A percentile compares a stretch with the other conserved stretches of the same genome.
Evolutionary conservation across 2,329 filamentous ascomycete species (phyloP).

Genomic region (Claviceps arundinis): DNA sequence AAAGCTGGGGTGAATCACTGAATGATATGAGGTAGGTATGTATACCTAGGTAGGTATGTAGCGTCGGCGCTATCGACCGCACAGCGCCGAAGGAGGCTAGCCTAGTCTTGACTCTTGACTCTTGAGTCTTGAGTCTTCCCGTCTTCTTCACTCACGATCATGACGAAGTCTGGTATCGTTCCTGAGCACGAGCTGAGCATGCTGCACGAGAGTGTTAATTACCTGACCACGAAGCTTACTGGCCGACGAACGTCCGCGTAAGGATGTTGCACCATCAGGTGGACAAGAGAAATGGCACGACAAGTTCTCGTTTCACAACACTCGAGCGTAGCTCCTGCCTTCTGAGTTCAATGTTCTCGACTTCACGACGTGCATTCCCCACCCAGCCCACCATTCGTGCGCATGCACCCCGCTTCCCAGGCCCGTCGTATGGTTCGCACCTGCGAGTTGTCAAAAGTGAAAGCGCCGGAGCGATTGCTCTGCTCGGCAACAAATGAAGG

Average conservation of each 20-base stretch:
- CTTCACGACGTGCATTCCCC: not conserved
- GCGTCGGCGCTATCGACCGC: not conserved
- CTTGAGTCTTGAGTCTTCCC: not conserved
- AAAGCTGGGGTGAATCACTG: not conserved
- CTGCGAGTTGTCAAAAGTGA: not conserved
- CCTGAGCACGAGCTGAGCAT: not conserved
- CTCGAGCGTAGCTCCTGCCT: not conserved
- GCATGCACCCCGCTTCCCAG: not conserved
- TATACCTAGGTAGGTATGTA: too few relatives aligned
- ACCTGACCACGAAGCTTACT: not conserved
- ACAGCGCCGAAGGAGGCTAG: not conserved
- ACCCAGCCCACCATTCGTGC: not conserved
- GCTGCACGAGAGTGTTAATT: not conserved
- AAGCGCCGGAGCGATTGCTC: not conserved
- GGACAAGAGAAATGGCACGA: constrained; percentile 5
- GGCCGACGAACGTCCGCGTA: not conserved
- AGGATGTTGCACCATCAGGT: constrained; percentile 1
- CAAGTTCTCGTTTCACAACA: not conserved
- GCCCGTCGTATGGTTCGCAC: not conserved
- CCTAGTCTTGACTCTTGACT: not conserved
- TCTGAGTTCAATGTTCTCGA: not conserved
- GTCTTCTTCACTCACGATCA: not conserved
- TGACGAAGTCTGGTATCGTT: not conserved
- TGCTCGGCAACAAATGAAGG: not conserved
- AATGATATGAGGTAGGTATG: too few relatives aligned